Evolutionary conservation across 1,284 basidiomycete genomes (phyloP), one percentile per base, ranked within the genome.

Genomic region (Fomitiporia mediterranea): DNA sequence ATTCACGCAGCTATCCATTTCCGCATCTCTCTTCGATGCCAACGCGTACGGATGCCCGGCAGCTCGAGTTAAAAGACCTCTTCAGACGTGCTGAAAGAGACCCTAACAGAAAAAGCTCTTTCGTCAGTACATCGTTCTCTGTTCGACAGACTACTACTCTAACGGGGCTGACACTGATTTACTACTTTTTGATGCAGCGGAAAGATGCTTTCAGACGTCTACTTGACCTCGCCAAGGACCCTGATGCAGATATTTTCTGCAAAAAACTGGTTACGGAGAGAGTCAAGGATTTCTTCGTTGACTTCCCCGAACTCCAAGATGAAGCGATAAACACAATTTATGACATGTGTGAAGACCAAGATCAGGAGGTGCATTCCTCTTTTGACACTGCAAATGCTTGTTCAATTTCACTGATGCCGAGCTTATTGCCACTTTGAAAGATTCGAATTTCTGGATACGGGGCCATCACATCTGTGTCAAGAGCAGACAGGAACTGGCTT

Each of bases 321-420:
- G 79, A 79, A 27, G 83, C 83, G 4, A 85, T 88, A 63, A 84
- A 88, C 61, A 81, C 83, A 19, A 34, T 88, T 21, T 89, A 88
- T 63, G 85, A 88, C 68, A 69, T 89, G 1, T 88, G 85, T 64
- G 85, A 88, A 67, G 86, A 89, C 70, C 77, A 78, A 76, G 49
- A 64, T 75, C n/a, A 71, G 72, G 62, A 84, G 83, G 63, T 60
- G 72, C 15, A 21, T 11, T 55, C 37, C 19, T 23, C 25, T 35
- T 39, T 9, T 17, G 3, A 27, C 19, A 7, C 13, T 32, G 25
- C 51, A 47, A 51, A 32, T 39, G 46, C 55, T 4, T 21, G 39
- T 28, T 53, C 44, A 11, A 37, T 32, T 25, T n/a, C 21, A 55
- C 61, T 56, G 66, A 17, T 30, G n/a, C 35, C 17, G 35, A 38